phyloP scores from a whole-genome alignment of 2,329 filamentous ascomycete genomes.

The Fusarium algeriense region DNA sequence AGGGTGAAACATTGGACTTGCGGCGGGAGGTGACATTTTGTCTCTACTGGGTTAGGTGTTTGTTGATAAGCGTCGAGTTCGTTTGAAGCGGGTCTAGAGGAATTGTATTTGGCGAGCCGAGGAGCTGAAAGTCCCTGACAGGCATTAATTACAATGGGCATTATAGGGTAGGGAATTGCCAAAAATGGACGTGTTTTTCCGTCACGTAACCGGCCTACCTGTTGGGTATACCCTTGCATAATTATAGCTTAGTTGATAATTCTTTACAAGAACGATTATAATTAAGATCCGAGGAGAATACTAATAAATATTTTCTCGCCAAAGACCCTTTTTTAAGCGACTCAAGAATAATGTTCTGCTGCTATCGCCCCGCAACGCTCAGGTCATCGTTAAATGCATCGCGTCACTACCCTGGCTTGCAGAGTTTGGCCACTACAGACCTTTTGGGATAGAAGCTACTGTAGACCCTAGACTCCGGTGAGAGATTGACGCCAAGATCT shows the following conservation, averaged over 20 bases:
- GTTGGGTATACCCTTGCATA: neutral
- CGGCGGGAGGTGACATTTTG: neutral
- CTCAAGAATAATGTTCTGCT: accelerated
- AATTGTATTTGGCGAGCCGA: neutral
- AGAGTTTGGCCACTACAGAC: too few relatives aligned
- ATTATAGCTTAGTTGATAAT: neutral
- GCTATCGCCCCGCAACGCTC: neutral
- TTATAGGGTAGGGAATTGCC: neutral
- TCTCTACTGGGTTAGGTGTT: neutral
- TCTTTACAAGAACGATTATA: accelerated
- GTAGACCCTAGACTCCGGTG: neutral
- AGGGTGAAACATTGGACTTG: neutral
- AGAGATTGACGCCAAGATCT: neutral
- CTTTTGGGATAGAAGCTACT: neutral
- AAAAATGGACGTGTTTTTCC: neutral
- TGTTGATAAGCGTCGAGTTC: neutral
- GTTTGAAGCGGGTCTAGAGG: neutral
- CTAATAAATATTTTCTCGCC: too few relatives aligned
- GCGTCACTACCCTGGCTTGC: too few relatives aligned
- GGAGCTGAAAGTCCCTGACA: neutral
- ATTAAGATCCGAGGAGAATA: too few relatives aligned
- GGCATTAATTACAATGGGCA: accelerated
- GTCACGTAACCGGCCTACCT: neutral
- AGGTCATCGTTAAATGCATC: too few relatives aligned
- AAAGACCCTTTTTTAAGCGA: accelerated